Percentiles rank a stretch among this genome's conserved stretches.
These are phyloP conservation scores for Yarrowia keelungensis DNA, from an alignment of 805 yeast species.

Conservation along the genomic window DNA sequence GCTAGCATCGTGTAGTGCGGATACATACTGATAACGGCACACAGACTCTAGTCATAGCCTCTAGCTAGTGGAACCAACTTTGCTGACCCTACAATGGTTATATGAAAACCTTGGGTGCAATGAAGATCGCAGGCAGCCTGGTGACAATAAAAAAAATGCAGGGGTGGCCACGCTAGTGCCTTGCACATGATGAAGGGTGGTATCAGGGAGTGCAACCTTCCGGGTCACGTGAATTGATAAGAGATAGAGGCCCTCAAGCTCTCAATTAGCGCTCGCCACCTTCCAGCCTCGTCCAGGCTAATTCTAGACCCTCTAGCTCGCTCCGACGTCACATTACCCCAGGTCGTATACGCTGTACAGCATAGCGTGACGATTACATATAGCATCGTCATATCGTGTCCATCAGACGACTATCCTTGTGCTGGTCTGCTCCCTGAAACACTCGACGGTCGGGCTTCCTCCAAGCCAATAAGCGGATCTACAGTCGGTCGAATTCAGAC, in stretches of 20 bases:
- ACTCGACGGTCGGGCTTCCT: not conserved
- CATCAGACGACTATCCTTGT: conserved; percentile 1
- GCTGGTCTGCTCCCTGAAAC: conserved; percentile 9
- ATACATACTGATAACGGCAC: too few species aligned
- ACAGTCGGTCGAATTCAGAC: conserved; percentile 5
- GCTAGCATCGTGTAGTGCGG: too few species aligned
- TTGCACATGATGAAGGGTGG: conserved; percentile 11
- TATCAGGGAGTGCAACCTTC: not conserved
- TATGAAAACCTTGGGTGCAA: conserved; percentile 31
- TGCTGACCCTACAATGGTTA: conserved; percentile 23
- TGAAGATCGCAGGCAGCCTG: conserved; percentile 35
- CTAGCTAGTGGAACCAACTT: not conserved
- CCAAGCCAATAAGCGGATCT: conserved; percentile 4
- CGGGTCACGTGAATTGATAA: conserved; percentile 7
- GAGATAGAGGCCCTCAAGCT: too few species aligned
- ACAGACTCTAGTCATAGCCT: not conserved
- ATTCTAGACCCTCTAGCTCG: too few species aligned
- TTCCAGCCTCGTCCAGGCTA: too few species aligned
- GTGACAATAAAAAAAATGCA: conserved; percentile 25
- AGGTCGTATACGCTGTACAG: not conserved
- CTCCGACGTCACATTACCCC: not conserved
- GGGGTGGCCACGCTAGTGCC: conserved; percentile 35
- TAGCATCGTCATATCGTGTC: conserved; percentile 12
- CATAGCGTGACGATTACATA: not conserved
- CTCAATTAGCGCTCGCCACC: too few species aligned